Conservation (phyloP, 805 yeast species). For the Kodamaea jinghongensis region DNA sequence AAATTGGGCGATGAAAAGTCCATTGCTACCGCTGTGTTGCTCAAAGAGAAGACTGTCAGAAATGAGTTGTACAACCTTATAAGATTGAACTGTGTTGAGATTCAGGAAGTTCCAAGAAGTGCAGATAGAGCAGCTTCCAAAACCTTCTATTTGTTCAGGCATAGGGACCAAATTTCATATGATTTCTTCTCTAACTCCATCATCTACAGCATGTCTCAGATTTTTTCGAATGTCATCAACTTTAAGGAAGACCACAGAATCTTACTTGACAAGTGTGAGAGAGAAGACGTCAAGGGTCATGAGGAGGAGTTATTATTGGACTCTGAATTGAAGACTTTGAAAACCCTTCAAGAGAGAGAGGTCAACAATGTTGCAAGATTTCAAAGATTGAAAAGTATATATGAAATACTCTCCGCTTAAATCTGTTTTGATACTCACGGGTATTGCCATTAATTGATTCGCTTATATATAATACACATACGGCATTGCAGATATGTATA, state of each 20-base stretch:
- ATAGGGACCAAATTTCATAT: slow-evolving; percentile 41
- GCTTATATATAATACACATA: not conserved
- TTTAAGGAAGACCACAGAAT: slow-evolving; percentile 61
- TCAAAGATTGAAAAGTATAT: slow-evolving; percentile 53
- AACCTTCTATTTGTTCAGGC: slow-evolving; percentile 79
- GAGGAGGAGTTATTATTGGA: slow-evolving; percentile 73
- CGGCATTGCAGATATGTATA: too few species aligned
- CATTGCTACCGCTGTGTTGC: slow-evolving; percentile 68
- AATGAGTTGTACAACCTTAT: slow-evolving; percentile 65
- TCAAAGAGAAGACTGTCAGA: slow-evolving; percentile 76
- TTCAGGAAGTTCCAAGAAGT: slow-evolving; percentile 92
- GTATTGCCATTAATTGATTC: not conserved
- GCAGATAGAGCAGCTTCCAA: slow-evolving; percentile 89
- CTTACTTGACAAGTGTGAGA: slow-evolving; percentile 72
- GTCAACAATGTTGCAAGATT: slow-evolving; percentile 52
- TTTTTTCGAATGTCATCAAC: slow-evolving; percentile 47
- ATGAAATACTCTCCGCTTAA: slow-evolving; percentile 43
- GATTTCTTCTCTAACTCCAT: slow-evolving; percentile 40
- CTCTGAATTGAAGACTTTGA: slow-evolving; percentile 71
- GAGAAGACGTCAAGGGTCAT: slow-evolving; percentile 86
- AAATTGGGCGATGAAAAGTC: slow-evolving; percentile 82
- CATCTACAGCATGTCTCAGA: slow-evolving; percentile 51
- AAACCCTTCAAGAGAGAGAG: slow-evolving; percentile 57
- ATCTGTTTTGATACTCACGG: not conserved
- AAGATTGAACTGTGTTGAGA: slow-evolving; percentile 69